Percentiles rank a stretch among this genome's conserved stretches.
Evolutionary conservation across 2,329 filamentous ascomycete species (phyloP).

Genomic region (Ascosphaera aggregata): DNA sequence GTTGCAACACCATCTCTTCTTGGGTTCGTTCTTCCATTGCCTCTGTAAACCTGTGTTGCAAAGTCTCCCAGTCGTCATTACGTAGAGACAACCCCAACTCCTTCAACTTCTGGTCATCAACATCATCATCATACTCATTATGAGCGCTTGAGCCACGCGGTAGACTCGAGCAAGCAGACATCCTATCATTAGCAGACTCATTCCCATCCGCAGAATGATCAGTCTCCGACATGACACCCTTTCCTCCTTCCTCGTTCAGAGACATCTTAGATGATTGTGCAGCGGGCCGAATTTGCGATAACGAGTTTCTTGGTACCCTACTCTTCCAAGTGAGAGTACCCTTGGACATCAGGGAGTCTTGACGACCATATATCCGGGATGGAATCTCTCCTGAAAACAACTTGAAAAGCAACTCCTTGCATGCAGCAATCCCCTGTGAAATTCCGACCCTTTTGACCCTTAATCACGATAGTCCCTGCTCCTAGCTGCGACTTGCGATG

Average conservation of each 20-base stretch:
- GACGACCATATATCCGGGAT: neutral
- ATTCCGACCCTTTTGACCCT: neutral
- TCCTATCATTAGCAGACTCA: neutral
- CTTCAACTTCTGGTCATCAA: constrained; percentile 6
- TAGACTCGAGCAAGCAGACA: neutral
- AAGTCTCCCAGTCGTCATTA: constrained; percentile 53
- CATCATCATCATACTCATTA: neutral
- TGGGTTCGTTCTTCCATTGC: constrained; percentile 39
- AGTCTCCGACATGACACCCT: neutral
- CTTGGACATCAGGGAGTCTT: neutral
- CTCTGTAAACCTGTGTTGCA: constrained; percentile 44
- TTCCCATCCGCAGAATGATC: neutral
- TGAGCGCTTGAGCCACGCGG: no score
- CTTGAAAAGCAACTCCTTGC: neutral
- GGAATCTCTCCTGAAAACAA: neutral
- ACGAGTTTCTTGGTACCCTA: neutral
- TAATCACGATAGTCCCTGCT: neutral
- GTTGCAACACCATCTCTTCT: constrained; percentile 40
- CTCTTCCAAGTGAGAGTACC: neutral
- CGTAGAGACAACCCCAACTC: constrained; percentile 15
- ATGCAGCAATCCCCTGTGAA: neutral
- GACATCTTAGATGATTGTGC: neutral
- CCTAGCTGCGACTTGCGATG: neutral
- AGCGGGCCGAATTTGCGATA: neutral
- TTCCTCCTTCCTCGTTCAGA: neutral